phyloP scores from a whole-genome alignment of 106 monocot species.

The Acanthochlamys bracteata region DNA sequence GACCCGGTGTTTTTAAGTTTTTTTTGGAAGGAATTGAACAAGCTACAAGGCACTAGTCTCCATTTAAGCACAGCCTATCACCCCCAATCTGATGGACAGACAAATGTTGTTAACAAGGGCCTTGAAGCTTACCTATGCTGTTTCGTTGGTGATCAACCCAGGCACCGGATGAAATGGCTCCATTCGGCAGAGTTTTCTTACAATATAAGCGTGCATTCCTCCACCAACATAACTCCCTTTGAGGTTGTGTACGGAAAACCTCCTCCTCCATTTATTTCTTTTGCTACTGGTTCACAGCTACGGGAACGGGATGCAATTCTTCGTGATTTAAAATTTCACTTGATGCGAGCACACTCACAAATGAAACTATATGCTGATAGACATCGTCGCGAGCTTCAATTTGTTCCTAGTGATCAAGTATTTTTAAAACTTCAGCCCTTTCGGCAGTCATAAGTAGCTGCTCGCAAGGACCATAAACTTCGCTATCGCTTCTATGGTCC shows the following conservation, averaged over 20 bases:
- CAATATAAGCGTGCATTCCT: background rate
- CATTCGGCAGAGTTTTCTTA: background rate
- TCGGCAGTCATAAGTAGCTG: background rate
- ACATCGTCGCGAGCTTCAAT: background rate
- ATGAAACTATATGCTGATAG: too few relatives aligned
- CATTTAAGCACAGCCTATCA: background rate
- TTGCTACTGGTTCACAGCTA: background rate
- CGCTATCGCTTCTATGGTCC: background rate
- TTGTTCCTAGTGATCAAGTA: background rate
- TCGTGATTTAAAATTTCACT: background rate
- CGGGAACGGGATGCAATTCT: background rate
- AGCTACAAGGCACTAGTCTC: background rate
- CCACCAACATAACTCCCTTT: background rate
- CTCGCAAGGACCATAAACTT: background rate
- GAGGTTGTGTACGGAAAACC: background rate
- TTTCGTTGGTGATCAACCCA: background rate
- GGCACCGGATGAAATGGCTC: background rate
- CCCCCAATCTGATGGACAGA: background rate
- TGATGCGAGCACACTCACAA: too few relatives aligned
- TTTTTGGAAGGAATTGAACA: background rate
- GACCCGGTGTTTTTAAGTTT: background rate
- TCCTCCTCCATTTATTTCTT: background rate
- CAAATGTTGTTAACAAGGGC: background rate
- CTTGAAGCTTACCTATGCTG: background rate
- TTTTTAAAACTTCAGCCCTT: background rate